Evolutionary conservation across 73 alveolate species (phyloP).

Genomic region (Durusdinium trenchii): DNA sequence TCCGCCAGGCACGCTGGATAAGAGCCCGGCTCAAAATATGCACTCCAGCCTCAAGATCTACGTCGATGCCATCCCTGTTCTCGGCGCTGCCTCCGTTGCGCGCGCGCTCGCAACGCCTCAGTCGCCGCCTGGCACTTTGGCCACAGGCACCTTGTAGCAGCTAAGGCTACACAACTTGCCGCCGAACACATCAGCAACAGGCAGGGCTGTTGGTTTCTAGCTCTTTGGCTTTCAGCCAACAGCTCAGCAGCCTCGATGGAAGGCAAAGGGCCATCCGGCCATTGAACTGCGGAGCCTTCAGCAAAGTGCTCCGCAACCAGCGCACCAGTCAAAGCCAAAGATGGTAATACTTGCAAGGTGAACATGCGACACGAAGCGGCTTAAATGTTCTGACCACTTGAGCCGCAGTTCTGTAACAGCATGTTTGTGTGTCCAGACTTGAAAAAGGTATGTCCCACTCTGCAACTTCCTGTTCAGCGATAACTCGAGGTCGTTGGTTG

Average conservation of each 20-base stretch:
- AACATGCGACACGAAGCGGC: too few species aligned
- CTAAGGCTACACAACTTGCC: not conserved
- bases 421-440: too few species aligned
- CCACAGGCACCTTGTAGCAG: not conserved
- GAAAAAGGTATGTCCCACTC: too few species aligned
- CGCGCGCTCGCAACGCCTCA: not conserved
- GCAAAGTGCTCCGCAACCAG: conserved; percentile 20
- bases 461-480: too few species aligned
- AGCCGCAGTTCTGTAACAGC: too few species aligned
- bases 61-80: not conserved
- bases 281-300: conserved; percentile 2
- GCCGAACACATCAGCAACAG: conserved; percentile 12
- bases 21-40: too few species aligned
- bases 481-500: too few species aligned
- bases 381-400: too few species aligned
- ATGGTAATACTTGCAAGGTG: not conserved
- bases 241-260: conserved; percentile 14
- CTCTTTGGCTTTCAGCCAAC: conserved; percentile 17
- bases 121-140: not conserved
- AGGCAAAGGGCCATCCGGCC: conserved; percentile 38
- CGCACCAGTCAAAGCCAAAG: not conserved
- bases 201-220: conserved; percentile 33
- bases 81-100: not conserved
- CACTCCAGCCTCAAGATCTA: conserved; percentile 8
- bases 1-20: too few species aligned